Evolutionary conservation across 768 basidiomycete genomes (phyloP).

Genomic region (Russula sp.): DNA sequence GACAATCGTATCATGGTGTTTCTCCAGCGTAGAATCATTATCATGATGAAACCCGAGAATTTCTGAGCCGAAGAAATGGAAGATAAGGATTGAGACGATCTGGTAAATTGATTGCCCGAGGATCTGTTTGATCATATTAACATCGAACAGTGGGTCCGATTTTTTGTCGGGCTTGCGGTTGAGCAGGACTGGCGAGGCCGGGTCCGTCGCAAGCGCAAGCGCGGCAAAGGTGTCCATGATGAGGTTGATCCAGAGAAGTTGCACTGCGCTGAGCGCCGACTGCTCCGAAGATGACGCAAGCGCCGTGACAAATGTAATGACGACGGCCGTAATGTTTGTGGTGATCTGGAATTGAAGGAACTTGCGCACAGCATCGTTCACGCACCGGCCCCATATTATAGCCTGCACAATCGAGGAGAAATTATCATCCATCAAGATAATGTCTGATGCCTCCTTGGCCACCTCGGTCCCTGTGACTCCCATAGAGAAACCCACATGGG

Average conservation of each 20-base stretch:
- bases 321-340: slow-evolving; percentile 91
- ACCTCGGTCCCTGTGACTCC: slow-evolving; percentile 96
- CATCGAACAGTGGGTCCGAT: slow-evolving; percentile 79
- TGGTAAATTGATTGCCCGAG: slow-evolving; percentile 85
- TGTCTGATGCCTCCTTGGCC: slow-evolving; percentile 97
- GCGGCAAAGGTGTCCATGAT: slow-evolving; percentile 99
- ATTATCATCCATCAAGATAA: slow-evolving; percentile 97
- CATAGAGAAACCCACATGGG: slow-evolving; percentile 96
- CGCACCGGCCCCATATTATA: slow-evolving; percentile 98
- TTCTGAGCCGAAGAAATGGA: slow-evolving; percentile 74
- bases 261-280: slow-evolving; percentile 92
- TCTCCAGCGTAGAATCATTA: slow-evolving; percentile 26
- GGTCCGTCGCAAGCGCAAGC: slow-evolving; percentile 94
- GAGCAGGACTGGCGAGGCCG: slow-evolving; percentile 71
- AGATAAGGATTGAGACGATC: slow-evolving; percentile 70
- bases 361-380: slow-evolving; percentile 96
- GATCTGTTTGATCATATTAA: slow-evolving; percentile 97
- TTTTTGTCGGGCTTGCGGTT: slow-evolving; percentile 89
- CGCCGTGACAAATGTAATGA: slow-evolving; percentile 88
- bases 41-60: slow-evolving; percentile 57
- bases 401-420: slow-evolving; percentile 95
- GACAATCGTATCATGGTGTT: slow-evolving; percentile 41
- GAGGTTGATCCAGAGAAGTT: slow-evolving; percentile 97
- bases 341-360: slow-evolving; percentile 95
- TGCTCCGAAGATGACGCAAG: slow-evolving; percentile 67